Evolutionary conservation across 495 filamentous ascomycete genomes (phyloP).

Genomic region (Podospora australis): DNA sequence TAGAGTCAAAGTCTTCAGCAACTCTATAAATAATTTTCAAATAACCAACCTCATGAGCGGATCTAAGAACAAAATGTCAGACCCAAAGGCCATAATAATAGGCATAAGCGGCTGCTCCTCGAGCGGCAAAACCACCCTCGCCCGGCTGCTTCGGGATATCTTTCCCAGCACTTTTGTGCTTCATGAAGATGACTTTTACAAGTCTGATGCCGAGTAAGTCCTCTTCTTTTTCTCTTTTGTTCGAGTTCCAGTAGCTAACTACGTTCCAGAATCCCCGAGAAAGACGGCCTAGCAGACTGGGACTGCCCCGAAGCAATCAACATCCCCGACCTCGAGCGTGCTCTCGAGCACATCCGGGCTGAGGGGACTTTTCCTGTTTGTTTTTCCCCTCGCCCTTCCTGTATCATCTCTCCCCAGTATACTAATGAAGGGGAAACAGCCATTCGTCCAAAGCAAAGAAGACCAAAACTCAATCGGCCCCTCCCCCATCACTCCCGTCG

Average conservation of each 20-base stretch:
- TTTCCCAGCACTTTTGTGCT: constrained; percentile 71
- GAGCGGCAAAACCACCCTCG: constrained; percentile 74
- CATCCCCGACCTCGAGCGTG: constrained; percentile 52
- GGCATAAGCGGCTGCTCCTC: constrained; percentile 71
- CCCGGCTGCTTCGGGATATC: constrained; percentile 64
- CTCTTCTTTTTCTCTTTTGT: too few relatives aligned
- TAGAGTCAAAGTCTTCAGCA: not conserved
- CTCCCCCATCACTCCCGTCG: constrained; percentile 36
- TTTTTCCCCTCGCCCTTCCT: constrained; percentile 3
- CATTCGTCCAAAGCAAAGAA: constrained; percentile 61
- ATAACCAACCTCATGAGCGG: not conserved
- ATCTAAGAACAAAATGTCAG: not conserved
- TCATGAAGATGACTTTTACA: constrained; percentile 92
- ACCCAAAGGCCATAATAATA: constrained; percentile 48
- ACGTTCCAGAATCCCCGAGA: constrained; percentile 46
- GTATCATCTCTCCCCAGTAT: not conserved
- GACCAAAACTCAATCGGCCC: constrained; percentile 61
- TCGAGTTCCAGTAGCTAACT: too few relatives aligned
- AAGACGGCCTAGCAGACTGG: constrained; percentile 69
- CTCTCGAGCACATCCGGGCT: constrained; percentile 56
- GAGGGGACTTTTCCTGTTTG: constrained; percentile 59
- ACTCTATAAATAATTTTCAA: not conserved
- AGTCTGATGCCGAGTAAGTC: constrained; percentile 59
- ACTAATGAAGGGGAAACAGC: constrained; percentile 22
- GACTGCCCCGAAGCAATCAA: constrained; percentile 74